Percentiles rank a stretch among this genome's conserved stretches.
Evolutionary conservation across 1,139 yeast genomes (phyloP).

Genomic region (Pichia sp.): DNA sequence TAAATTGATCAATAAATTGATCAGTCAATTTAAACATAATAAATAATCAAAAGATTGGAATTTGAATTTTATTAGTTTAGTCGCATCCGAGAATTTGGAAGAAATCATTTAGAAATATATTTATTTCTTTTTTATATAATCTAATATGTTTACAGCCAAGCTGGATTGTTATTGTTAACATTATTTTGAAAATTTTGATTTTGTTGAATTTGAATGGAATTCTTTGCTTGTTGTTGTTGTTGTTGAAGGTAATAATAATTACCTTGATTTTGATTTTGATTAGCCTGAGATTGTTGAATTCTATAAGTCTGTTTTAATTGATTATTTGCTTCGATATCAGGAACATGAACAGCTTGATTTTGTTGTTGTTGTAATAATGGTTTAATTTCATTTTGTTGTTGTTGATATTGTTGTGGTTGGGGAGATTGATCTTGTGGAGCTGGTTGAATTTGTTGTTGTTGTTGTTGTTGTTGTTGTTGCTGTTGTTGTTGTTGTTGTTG

Average conservation of each 20-base stretch:
- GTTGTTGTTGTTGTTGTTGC: slow-evolving; percentile 16
- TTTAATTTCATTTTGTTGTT: slow-evolving; percentile 18
- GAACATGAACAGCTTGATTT: slow-evolving; percentile 28
- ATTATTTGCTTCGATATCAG: slow-evolving; percentile 24
- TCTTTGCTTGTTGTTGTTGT: slow-evolving; percentile 13
- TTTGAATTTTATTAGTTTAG: no score
- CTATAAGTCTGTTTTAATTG: slow-evolving; percentile 14
- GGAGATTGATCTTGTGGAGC: slow-evolving; percentile 15
- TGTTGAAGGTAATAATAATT: slow-evolving; percentile 15
- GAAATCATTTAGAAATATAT: not conserved
- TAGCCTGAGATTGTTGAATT: slow-evolving; percentile 19
- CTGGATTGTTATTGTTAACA: slow-evolving; percentile 26
- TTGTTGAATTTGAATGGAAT: slow-evolving; percentile 3
- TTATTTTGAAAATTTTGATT: slow-evolving; percentile 7
- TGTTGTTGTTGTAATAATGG: slow-evolving; percentile 29
- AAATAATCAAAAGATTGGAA: no score
- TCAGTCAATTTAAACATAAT: no score
- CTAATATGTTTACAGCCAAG: slow-evolving; percentile 24
- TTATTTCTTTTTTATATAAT: not conserved
- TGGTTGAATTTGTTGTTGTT: slow-evolving; percentile 14
- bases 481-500: slow-evolving; percentile 39
- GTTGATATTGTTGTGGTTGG: slow-evolving; percentile 4
- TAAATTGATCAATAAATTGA: no score
- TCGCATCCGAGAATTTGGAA: no score
- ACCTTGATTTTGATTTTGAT: slow-evolving; percentile 14